Conservation (phyloP, 2,329 filamentous ascomycete genomes). For the Exophiala sideris region DNA sequence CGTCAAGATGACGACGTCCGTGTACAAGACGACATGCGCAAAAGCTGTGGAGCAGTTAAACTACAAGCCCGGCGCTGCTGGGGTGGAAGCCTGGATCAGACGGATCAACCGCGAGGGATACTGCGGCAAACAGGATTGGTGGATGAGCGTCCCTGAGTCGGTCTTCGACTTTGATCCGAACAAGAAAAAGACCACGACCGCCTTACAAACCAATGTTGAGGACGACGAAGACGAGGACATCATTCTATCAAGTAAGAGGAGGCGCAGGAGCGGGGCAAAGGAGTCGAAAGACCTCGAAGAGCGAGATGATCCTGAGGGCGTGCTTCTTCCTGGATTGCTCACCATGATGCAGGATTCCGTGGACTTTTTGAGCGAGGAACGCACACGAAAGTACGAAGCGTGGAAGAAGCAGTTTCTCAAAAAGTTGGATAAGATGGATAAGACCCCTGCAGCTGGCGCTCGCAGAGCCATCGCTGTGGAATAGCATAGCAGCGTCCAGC, state of each 20-base stretch:
- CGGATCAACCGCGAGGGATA: constrained; percentile 50
- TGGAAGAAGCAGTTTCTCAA: constrained; percentile 45
- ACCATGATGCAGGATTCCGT: constrained; percentile 52
- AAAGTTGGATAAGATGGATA: constrained; percentile 36
- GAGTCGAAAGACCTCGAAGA: constrained; percentile 9
- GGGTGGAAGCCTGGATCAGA: constrained; percentile 62
- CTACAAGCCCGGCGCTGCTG: constrained; percentile 43
- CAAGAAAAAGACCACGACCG: constrained; percentile 25
- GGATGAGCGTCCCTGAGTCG: constrained; percentile 51
- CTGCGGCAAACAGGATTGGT: constrained; percentile 64
- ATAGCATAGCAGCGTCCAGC: neutral
- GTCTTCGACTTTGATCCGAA: constrained; percentile 36
- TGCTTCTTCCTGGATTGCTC: constrained; percentile 45
- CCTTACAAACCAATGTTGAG: neutral
- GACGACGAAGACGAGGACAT: constrained; percentile 20
- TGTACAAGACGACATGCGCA: constrained; percentile 21
- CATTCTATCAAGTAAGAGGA: constrained; percentile 9
- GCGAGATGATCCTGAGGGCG: constrained; percentile 34
- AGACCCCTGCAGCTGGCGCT: constrained; percentile 1
- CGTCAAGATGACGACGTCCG: constrained; percentile 24
- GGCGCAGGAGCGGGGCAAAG: neutral
- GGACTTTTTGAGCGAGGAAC: constrained; percentile 47
- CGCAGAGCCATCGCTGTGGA: constrained; percentile 4
- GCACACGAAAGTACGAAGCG: constrained; percentile 38
- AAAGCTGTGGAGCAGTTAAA: constrained; percentile 21